Evolutionary conservation across 306 rosid genomes (phyloP).

Genomic region (Casuarina glauca): DNA sequence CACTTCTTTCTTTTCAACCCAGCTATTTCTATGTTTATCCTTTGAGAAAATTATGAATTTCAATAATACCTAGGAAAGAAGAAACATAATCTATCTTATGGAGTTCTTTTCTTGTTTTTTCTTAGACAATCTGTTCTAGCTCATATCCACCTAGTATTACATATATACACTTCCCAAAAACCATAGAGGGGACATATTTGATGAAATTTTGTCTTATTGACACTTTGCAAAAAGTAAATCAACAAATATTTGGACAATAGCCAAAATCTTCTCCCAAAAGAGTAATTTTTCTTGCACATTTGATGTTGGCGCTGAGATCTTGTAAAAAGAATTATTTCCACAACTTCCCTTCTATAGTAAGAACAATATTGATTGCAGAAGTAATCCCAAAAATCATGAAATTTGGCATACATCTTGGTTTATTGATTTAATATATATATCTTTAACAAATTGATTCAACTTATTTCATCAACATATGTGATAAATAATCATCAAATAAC

Average conservation of each 20-base stretch:
- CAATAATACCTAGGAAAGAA: conserved; percentile 7
- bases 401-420: no score
- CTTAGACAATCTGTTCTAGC: no score
- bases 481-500: no score
- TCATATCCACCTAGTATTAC: no score
- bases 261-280: conserved; percentile 40
- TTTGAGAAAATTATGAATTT: neutral
- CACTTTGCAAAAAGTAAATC: neutral
- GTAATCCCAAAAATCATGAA: no score
- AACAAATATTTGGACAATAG: conserved; percentile 22
- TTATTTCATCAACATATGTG: no score
- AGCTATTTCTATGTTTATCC: neutral
- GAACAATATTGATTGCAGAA: neutral
- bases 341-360: no score
- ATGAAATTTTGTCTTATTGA: neutral
- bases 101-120: no score
- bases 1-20: neutral
- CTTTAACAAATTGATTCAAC: no score
- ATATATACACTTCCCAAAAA: no score
- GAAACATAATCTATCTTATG: neutral
- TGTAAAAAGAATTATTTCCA: neutral
- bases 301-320: conserved; percentile 28
- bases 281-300: conserved; percentile 31
- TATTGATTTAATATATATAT: no score
- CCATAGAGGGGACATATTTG: no score